Percentiles rank a stretch among this genome's conserved stretches.
These are phyloP conservation scores for Aspergillus wentii DNA, from an alignment of 495 filamentous ascomycete species.

Conservation along the genomic window DNA sequence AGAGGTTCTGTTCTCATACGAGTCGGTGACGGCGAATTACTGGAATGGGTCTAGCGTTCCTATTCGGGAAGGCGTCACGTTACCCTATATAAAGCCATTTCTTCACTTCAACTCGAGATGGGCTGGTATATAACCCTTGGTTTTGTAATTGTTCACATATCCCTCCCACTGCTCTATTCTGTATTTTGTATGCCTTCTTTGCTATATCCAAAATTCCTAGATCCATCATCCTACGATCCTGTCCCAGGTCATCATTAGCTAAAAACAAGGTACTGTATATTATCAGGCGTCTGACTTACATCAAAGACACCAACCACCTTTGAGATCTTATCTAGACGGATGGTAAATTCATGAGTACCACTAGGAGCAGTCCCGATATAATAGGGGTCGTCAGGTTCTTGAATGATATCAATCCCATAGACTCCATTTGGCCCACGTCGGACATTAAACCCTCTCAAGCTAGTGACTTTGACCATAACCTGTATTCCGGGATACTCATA, in stretches of 20 bases:
- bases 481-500: background rate
- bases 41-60: too few species aligned
- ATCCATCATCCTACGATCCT: slow-evolving; percentile 4
- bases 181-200: background rate
- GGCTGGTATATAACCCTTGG: too few species aligned
- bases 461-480: background rate
- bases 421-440: background rate
- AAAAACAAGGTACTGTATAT: background rate
- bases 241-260: background rate
- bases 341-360: background rate
- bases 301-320: slow-evolving; percentile 1
- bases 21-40: too few species aligned
- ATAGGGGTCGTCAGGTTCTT: background rate
- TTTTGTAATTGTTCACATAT: too few species aligned
- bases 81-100: too few species aligned
- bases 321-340: background rate
- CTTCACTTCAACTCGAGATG: too few species aligned
- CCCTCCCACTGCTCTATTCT: too few species aligned
- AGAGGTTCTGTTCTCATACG: too few species aligned
- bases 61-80: too few species aligned
- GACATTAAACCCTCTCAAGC: background rate
- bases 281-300: slow-evolving; percentile 1
- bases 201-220: background rate
- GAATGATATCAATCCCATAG: background rate
- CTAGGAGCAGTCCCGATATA: background rate